Percentiles rank a stretch among this genome's conserved stretches.
Conservation (phyloP, 2,329 filamentous ascomycete genomes). For the Diaporthe citrichinensis region DNA sequence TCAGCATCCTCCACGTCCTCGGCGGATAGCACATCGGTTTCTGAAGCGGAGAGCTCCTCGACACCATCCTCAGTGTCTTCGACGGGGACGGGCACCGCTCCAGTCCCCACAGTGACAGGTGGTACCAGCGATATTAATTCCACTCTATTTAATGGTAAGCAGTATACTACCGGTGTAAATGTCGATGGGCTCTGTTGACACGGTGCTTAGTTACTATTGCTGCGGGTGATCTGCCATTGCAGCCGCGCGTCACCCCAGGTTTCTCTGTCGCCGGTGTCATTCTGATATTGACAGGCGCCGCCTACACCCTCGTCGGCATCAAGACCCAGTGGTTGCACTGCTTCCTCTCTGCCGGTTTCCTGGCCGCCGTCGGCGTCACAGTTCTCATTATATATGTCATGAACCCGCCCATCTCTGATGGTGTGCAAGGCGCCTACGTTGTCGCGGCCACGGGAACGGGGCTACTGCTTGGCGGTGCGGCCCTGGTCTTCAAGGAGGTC, state of each 20-base stretch:
- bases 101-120: slow-evolving; percentile 21
- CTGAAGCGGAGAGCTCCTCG: slow-evolving; percentile 1
- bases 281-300: slow-evolving; percentile 78
- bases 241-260: slow-evolving; percentile 83
- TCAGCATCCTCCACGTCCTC: slow-evolving; percentile 4
- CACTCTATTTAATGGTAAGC: slow-evolving; percentile 35
- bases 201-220: slow-evolving; percentile 59
- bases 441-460: slow-evolving; percentile 83
- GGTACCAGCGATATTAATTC: slow-evolving; percentile 31
- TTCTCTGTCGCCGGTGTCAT: slow-evolving; percentile 84
- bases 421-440: slow-evolving; percentile 88
- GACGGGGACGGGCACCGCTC: slow-evolving; percentile 27
- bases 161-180: too few species aligned
- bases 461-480: slow-evolving; percentile 78
- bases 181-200: slow-evolving; percentile 6
- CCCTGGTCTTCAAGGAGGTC: slow-evolving; percentile 86
- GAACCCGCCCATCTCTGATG: slow-evolving; percentile 80
- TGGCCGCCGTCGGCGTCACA: slow-evolving; percentile 80
- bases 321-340: slow-evolving; percentile 85
- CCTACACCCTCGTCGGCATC: slow-evolving; percentile 83
- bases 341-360: slow-evolving; percentile 83
- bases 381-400: slow-evolving; percentile 93
- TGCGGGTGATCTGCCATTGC: slow-evolving; percentile 74
- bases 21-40: neutral
- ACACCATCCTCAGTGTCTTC: slow-evolving; percentile 10